phyloP scores from a whole-genome alignment of 1,284 basidiomycete genomes.

The Malassezia pachydermatis region DNA sequence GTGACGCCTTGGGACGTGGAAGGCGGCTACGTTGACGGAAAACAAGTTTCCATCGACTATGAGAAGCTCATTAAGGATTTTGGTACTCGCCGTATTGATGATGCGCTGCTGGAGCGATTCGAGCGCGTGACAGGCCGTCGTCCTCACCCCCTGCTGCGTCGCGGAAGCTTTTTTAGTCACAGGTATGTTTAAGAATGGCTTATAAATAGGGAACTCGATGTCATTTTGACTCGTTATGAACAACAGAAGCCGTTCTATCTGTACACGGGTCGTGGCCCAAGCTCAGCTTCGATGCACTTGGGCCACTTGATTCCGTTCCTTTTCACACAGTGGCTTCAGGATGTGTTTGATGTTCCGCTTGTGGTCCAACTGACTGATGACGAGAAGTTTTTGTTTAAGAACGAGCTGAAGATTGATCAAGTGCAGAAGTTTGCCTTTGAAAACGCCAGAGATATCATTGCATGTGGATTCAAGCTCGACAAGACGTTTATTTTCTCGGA shows the following conservation, averaged over 20 bases:
- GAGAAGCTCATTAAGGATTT: constrained; percentile 91
- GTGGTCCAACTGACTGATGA: constrained; percentile 96
- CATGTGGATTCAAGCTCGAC: constrained; percentile 80
- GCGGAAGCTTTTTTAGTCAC: constrained; percentile 97
- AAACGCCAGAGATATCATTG: constrained; percentile 91
- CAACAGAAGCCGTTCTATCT: constrained; percentile 95
- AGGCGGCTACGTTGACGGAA: constrained; percentile 83
- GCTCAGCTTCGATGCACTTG: constrained; percentile 92
- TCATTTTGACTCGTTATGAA: constrained; percentile 88
- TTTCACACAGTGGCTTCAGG: constrained; percentile 98
- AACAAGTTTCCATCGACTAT: constrained; percentile 66
- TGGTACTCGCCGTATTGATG: constrained; percentile 73
- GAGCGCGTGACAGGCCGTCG: constrained; percentile 78
- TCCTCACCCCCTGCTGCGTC: constrained; percentile 79
- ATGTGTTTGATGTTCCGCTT: constrained; percentile 85
- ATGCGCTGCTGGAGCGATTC: constrained; percentile 72
- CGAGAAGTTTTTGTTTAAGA: constrained; percentile 98
- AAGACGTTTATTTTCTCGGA: constrained; percentile 97
- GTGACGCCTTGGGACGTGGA: constrained; percentile 98
- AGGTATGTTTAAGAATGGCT: constrained; percentile 55
- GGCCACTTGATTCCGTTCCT: constrained; percentile 96
- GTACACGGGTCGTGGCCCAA: constrained; percentile 94
- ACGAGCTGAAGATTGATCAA: constrained; percentile 80
- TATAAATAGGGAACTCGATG: constrained; percentile 68
- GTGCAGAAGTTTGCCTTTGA: constrained; percentile 70